These are phyloP conservation scores for Pyrus betulifolia DNA, from an alignment of 306 rosid genomes.

Conservation along the genomic window DNA sequence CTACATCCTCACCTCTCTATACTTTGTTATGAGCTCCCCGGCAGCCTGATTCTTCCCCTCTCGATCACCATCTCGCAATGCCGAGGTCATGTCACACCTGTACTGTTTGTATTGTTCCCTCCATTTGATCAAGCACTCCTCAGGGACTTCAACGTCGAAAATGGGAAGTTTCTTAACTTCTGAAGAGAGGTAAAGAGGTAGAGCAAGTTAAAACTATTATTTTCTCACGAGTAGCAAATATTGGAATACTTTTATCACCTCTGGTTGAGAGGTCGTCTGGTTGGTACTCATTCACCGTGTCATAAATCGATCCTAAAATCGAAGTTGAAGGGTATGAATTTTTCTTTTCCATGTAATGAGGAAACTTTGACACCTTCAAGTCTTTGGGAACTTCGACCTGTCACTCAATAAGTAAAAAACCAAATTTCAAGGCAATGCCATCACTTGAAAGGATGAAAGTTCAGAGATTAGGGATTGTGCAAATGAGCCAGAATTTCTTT, in stretches of 20 bases:
- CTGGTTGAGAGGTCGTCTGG: not conserved
- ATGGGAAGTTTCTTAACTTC: constrained; percentile 51
- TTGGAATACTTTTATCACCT: not conserved
- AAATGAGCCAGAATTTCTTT: no score
- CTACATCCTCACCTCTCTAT: not conserved
- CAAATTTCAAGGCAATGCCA: not conserved
- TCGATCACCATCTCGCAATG: constrained; percentile 1
- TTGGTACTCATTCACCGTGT: not conserved
- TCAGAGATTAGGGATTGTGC: not conserved
- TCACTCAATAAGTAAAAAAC: not conserved
- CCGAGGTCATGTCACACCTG: constrained; percentile 28
- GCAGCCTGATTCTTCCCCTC: constrained; percentile 27
- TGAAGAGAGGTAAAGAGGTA: constrained; percentile 1
- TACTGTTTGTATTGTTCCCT: constrained; percentile 11
- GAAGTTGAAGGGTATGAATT: constrained; percentile 29
- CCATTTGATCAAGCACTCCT: constrained; percentile 32
- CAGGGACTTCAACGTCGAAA: constrained; percentile 50
- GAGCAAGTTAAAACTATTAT: not conserved
- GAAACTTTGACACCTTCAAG: constrained; percentile 30
- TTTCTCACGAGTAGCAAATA: not conserved
- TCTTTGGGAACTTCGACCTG: constrained; percentile 53
- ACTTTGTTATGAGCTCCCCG: constrained; percentile 27
- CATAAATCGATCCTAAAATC: not conserved
- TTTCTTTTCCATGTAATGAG: constrained; percentile 60
- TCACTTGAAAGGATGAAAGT: not conserved